Conservation (phyloP, 2,329 filamentous ascomycete genomes). For the Pyricularia grisea region DNA sequence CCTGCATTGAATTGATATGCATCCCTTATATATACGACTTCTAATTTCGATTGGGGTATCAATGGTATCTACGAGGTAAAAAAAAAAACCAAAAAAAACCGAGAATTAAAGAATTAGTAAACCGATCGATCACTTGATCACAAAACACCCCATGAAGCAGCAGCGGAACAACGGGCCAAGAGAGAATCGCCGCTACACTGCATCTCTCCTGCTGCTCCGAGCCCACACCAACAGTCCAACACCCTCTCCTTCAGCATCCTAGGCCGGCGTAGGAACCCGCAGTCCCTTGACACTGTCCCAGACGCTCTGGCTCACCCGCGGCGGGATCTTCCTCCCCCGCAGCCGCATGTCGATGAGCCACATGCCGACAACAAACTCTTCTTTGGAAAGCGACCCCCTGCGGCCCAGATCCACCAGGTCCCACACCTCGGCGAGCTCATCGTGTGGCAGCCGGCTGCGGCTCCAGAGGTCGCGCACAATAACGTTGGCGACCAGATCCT, state of each 20-base stretch:
- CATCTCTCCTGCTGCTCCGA: background rate
- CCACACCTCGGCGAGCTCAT: constrained; percentile 69
- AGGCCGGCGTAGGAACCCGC: constrained; percentile 18
- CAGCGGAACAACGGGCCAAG: background rate
- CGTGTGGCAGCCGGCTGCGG: constrained; percentile 55
- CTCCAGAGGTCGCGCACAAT: constrained; percentile 69
- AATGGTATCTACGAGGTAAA: background rate
- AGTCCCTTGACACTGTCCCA: constrained; percentile 59
- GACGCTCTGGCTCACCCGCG: constrained; percentile 61
- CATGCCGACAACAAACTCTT: constrained; percentile 74
- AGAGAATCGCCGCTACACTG: background rate
- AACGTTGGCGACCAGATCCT: constrained; percentile 34
- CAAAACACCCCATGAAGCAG: background rate
- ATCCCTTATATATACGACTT: background rate
- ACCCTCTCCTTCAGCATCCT: background rate
- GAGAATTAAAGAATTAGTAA: background rate
- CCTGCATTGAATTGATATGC: background rate
- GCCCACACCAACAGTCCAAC: background rate
- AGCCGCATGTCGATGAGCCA: constrained; percentile 76
- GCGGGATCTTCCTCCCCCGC: constrained; percentile 69
- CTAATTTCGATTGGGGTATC: background rate
- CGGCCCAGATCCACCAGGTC: constrained; percentile 55
- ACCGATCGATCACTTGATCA: background rate
- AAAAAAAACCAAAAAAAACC: background rate
- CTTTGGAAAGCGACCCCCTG: constrained; percentile 47